phyloP scores from a whole-genome alignment of 139 green algal species.

The Tetraselmis striata region DNA sequence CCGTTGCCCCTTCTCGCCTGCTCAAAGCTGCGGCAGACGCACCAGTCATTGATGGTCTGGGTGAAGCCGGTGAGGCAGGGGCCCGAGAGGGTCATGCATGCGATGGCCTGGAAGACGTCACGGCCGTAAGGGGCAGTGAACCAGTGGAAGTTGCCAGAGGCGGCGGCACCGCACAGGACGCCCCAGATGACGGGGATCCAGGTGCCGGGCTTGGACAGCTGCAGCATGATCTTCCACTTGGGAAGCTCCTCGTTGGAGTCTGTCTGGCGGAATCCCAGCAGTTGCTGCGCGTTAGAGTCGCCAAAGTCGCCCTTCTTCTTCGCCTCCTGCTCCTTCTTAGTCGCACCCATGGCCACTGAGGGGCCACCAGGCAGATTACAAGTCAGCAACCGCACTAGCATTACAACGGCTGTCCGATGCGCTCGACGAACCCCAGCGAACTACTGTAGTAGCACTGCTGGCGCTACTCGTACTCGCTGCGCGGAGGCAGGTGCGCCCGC shows the following conservation, averaged over 20 bases:
- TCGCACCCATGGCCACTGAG: background rate
- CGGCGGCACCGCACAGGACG: constrained; percentile 92
- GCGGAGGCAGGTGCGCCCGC: no score
- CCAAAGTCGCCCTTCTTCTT: constrained; percentile 17
- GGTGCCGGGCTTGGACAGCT: constrained; percentile 98
- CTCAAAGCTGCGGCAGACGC: no score
- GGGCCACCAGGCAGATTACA: no score
- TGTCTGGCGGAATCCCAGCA: constrained; percentile 75
- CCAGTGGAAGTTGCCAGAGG: constrained; percentile 89
- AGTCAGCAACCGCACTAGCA: no score
- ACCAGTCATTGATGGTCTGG: constrained; percentile 97
- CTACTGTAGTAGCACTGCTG: no score
- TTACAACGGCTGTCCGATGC: no score
- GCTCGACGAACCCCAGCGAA: no score
- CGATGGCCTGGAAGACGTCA: constrained; percentile 35
- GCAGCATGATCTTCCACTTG: constrained; percentile 94
- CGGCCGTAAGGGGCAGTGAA: constrained; percentile 48
- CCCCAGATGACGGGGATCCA: constrained; percentile 99
- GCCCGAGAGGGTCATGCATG: constrained; percentile 91
- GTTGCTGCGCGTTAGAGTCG: constrained; percentile 47
- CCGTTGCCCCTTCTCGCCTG: no score
- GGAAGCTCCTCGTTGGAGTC: constrained; percentile 69
- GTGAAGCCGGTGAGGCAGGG: constrained; percentile 98
- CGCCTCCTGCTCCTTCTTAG: constrained; percentile 32
- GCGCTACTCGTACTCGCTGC: no score